Conservation (phyloP, 192 early-diverging fungal species). For the Spinellus fusiger region DNA sequence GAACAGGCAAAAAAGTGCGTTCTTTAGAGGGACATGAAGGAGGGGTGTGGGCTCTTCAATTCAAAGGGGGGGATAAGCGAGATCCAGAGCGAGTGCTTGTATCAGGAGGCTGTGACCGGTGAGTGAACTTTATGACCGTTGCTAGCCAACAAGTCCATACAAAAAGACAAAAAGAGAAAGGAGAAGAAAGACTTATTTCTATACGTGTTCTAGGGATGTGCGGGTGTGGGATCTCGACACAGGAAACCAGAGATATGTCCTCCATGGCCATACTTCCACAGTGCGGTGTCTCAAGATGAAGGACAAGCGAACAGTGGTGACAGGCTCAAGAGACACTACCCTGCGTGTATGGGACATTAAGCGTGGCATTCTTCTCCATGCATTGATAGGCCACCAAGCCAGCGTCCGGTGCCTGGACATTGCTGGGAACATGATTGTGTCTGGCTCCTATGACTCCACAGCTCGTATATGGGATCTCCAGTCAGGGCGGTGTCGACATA, state of each 20-base stretch:
- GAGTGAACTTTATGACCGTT: conserved; percentile 32
- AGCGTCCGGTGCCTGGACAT: conserved; percentile 92
- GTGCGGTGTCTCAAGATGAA: conserved; percentile 89
- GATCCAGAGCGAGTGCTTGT: conserved; percentile 70
- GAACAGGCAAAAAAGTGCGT: conserved; percentile 63
- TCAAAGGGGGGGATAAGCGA: conserved; percentile 29
- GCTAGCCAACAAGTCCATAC: too few relatives aligned
- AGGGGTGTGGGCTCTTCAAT: conserved; percentile 97
- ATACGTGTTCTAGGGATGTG: conserved; percentile 51
- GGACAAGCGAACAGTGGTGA: conserved; percentile 69
- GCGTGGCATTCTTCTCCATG: conserved; percentile 60
- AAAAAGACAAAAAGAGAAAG: background rate
- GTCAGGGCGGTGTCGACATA: conserved; percentile 67
- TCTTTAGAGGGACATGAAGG: conserved; percentile 85
- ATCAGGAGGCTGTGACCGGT: conserved; percentile 93
- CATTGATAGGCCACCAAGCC: conserved; percentile 79
- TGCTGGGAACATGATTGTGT: conserved; percentile 74
- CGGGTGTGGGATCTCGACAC: conserved; percentile 94
- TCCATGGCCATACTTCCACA: conserved; percentile 94
- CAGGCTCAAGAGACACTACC: conserved; percentile 89
- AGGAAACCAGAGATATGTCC: conserved; percentile 79
- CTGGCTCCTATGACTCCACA: conserved; percentile 89
- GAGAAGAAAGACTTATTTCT: background rate
- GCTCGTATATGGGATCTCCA: conserved; percentile 87
- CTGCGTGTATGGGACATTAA: conserved; percentile 88